phyloP scores from a whole-genome alignment of 495 filamentous ascomycete genomes.

The Xylaria acuta region DNA sequence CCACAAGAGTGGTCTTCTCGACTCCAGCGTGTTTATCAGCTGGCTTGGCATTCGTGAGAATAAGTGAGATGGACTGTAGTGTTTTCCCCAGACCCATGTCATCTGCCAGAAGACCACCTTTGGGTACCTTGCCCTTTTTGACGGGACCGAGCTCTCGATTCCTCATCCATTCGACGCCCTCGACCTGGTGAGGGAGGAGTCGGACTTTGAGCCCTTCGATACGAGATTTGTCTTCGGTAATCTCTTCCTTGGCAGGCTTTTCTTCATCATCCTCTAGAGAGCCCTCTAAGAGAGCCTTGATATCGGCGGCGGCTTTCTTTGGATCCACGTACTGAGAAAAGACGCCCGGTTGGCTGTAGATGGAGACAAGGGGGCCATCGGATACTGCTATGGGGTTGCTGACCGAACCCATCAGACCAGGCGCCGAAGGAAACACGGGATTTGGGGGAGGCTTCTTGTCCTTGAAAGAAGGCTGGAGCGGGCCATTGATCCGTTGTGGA shows the following conservation, averaged over 20 bases:
- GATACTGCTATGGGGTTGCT: slow-evolving; percentile 37
- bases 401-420: slow-evolving; percentile 31
- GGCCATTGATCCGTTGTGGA: slow-evolving; percentile 48
- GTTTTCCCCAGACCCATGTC: slow-evolving; percentile 91
- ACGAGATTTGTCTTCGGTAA: slow-evolving; percentile 52
- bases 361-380: slow-evolving; percentile 34
- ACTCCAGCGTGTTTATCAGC: slow-evolving; percentile 63
- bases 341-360: slow-evolving; percentile 55
- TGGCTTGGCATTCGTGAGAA: slow-evolving; percentile 82
- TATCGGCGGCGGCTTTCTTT: slow-evolving; percentile 77
- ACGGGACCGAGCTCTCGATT: slow-evolving; percentile 81
- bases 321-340: slow-evolving; percentile 76
- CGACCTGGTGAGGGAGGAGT: slow-evolving; percentile 89
- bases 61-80: slow-evolving; percentile 79
- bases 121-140: slow-evolving; percentile 79
- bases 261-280: slow-evolving; percentile 85
- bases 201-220: slow-evolving; percentile 82
- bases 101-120: slow-evolving; percentile 86
- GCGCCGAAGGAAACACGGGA: slow-evolving; percentile 49
- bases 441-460: slow-evolving; percentile 41
- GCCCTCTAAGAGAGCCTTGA: slow-evolving; percentile 87
- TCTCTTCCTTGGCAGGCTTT: slow-evolving; percentile 51
- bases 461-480: slow-evolving; percentile 46
- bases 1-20: slow-evolving; percentile 83
- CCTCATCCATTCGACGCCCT: slow-evolving; percentile 92